Evolutionary conservation across 2,329 filamentous ascomycete genomes (phyloP), one percentile per base, ranked within the genome.

Genomic region (Celoporthe dispersa): DNA sequence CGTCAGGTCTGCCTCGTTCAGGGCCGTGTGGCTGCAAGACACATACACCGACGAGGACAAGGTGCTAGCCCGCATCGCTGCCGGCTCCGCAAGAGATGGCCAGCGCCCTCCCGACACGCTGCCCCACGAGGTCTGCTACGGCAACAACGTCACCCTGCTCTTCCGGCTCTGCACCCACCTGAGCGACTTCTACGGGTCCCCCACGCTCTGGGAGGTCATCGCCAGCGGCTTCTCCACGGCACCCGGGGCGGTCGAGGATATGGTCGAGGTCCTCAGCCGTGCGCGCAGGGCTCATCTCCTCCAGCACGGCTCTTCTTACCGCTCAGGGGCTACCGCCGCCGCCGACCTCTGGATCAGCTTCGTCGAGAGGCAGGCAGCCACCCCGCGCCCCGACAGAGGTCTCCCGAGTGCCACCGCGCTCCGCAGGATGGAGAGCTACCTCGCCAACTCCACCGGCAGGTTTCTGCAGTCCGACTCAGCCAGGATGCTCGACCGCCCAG

Each of bases 111-210:
- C 22, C 1, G 57, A 44, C 1, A 9, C 9, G 6, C 3, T 16
- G 2, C 35, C 57, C 3, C 44, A n/a, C 1, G 67, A 69, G 44
- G 61, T 68, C 37, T 55, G 65, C n/a, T 72, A 68, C 25, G 70
- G 68, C 39, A 72, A 72, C 28, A 72, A 72, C 25, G 59, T 72
- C 55, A 62, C 70, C 14, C 16, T 70, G 37, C 62, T 70, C 22
- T 41, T 70, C 39, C 59, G 66, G n/a, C 68, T 66, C 2, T 70
- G 65, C 35, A 59, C 16, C 44, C 5, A 11, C 9, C 39, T 63
- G 1, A 35, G 39, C 7, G 6, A 2, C 0, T 70, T 63, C 14
- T 51, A 66, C 19, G 19, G 5, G 1, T 33, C 61, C 9, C 3
- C 9, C 6, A 11, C 6, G 28, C 31, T 70, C 31, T 71, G 70